Conservation (phyloP, 805 yeast genomes). For the Pichia deserticola region DNA sequence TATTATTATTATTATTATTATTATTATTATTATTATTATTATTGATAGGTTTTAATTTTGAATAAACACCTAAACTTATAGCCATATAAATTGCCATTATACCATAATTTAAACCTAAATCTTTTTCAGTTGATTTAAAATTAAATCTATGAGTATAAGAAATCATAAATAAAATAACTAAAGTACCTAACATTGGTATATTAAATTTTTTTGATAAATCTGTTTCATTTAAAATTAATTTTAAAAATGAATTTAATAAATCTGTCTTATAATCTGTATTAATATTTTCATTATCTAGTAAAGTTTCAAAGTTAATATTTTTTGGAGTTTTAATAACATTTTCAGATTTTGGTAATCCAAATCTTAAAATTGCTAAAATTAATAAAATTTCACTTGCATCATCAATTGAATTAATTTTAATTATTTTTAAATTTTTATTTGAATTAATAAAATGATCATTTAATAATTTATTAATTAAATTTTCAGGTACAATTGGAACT, state of each 20-base stretch:
- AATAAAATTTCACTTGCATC: conserved; percentile 20
- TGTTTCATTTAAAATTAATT: conserved; percentile 15
- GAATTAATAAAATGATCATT: conserved; percentile 9
- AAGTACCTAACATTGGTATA: conserved; percentile 16
- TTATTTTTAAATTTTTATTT: conserved; percentile 9
- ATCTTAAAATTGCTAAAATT: conserved; percentile 15
- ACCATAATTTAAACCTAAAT: conserved; percentile 13
- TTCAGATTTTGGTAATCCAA: conserved; percentile 10
- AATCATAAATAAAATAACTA: conserved; percentile 15
- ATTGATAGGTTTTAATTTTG: not conserved
- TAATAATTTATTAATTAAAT: conserved; percentile 7
- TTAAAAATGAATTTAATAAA: conserved; percentile 14
- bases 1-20: too few relatives aligned
- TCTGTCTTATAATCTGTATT: conserved; percentile 14
- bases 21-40: not conserved
- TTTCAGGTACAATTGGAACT: conserved; percentile 15
- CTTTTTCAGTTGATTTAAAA: conserved; percentile 15
- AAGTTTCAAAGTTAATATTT: conserved; percentile 4
- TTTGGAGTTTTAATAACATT: conserved; percentile 1
- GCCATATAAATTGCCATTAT: conserved; percentile 19
- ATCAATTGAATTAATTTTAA: conserved; percentile 9
- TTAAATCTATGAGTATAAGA: conserved; percentile 13
- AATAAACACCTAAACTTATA: conserved; percentile 13
- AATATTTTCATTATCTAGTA: conserved; percentile 7
- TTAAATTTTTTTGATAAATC: conserved; percentile 10